These are phyloP conservation scores for Microsporum audouinii DNA, from an alignment of 2,329 filamentous ascomycete genomes.

Conservation along the genomic window DNA sequence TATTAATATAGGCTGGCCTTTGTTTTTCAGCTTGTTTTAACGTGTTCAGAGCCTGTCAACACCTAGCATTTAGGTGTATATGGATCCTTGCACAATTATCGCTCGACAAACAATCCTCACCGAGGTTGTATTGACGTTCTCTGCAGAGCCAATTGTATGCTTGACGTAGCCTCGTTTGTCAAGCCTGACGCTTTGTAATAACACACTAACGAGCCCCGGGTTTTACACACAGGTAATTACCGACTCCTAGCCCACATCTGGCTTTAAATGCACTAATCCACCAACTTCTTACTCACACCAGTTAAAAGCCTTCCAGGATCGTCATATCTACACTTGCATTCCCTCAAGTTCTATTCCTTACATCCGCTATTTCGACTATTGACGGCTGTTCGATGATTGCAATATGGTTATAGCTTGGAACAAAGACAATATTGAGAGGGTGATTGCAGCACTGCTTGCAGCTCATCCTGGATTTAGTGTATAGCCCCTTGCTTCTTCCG, in stretches of 20 bases:
- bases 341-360: no score
- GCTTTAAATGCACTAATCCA: not conserved
- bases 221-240: not conserved
- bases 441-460: slow-evolving; percentile 21
- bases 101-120: no score
- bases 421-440: slow-evolving; percentile 17
- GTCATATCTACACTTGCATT: no score
- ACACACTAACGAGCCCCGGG: not conserved
- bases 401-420: slow-evolving; percentile 23
- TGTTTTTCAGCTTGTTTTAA: no score
- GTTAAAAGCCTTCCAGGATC: not conserved
- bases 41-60: no score
- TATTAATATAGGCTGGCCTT: no score
- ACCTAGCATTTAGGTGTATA: no score
- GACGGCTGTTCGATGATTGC: no score
- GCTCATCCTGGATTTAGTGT: slow-evolving; percentile 22
- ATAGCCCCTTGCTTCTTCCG: not conserved
- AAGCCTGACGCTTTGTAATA: not conserved
- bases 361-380: no score
- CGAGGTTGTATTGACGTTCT: not conserved
- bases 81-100: no score
- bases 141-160: not conserved
- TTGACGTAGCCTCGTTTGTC: not conserved
- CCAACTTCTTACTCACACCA: not conserved
- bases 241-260: not conserved